A percentile compares a stretch with the other conserved stretches of the same genome.
These are phyloP conservation scores for Kockiozyma suomiensis DNA, from an alignment of 805 yeast species.

Conservation along the genomic window DNA sequence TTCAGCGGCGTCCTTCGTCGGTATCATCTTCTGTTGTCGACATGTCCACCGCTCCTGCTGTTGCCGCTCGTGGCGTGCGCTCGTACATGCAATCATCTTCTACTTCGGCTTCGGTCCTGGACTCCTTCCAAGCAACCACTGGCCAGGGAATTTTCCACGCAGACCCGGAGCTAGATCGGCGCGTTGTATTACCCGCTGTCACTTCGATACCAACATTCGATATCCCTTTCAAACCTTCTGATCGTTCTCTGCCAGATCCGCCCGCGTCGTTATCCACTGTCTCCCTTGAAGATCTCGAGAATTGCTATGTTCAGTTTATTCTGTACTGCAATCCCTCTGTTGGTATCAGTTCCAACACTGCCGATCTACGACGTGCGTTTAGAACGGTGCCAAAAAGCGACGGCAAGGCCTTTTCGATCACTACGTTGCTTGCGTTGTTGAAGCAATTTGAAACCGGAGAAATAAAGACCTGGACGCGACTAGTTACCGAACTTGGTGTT, in stretches of 20 bases:
- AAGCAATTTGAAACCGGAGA: slow-evolving; percentile 28
- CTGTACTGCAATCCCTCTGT: slow-evolving; percentile 31
- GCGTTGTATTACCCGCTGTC: slow-evolving; percentile 5
- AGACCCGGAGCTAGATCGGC: slow-evolving; percentile 28
- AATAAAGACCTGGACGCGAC: slow-evolving; percentile 32
- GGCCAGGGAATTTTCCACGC: slow-evolving; percentile 27
- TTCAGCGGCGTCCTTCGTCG: neutral
- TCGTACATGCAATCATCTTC: slow-evolving; percentile 9
- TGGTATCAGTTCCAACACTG: slow-evolving; percentile 12
- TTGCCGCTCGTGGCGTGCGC: slow-evolving; percentile 25
- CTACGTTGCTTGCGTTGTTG: slow-evolving; percentile 19
- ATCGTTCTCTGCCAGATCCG: slow-evolving; percentile 16
- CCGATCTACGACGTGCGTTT: slow-evolving; percentile 27
- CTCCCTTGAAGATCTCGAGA: slow-evolving; percentile 14
- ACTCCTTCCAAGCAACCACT: neutral
- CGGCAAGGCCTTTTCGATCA: slow-evolving; percentile 25
- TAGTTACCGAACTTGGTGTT: slow-evolving; percentile 33
- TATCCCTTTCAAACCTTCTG: slow-evolving; percentile 13
- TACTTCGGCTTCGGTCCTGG: neutral
- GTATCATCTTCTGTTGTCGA: slow-evolving; percentile 8
- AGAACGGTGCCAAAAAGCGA: slow-evolving; percentile 33
- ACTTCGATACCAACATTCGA: neutral
- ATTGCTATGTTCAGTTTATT: slow-evolving; percentile 24
- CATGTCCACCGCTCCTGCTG: slow-evolving; percentile 28
- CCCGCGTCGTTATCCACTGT: slow-evolving; percentile 1